Percentiles rank a stretch among this genome's conserved stretches.
Conservation (phyloP, 805 yeast genomes). For the Wickerhamomyces pijperi region DNA sequence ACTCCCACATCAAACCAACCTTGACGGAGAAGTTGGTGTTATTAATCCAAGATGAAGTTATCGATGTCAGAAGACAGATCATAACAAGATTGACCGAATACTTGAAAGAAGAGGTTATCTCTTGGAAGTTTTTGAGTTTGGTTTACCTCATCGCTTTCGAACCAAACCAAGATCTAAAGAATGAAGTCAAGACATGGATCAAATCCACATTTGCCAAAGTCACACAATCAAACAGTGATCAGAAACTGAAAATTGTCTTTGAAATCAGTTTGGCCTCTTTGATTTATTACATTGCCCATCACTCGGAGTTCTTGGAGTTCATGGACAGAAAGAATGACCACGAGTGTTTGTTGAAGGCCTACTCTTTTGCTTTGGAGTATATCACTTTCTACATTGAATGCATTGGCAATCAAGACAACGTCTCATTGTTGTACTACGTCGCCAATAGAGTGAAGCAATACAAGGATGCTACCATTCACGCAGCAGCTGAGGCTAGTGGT, state of each 20-base stretch:
- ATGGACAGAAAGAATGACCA: conserved; percentile 20
- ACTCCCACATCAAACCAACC: conserved; percentile 37
- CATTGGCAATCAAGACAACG: conserved; percentile 53
- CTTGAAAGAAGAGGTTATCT: conserved; percentile 39
- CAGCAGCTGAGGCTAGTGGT: too few species aligned
- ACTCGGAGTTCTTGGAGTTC: conserved; percentile 46
- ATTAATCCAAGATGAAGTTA: conserved; percentile 57
- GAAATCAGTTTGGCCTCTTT: conserved; percentile 62
- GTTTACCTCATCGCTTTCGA: conserved; percentile 72
- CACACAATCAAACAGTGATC: conserved; percentile 12
- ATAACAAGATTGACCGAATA: conserved; percentile 37
- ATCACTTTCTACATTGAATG: conserved; percentile 47
- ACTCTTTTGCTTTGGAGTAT: conserved; percentile 46
- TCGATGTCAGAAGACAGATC: conserved; percentile 43
- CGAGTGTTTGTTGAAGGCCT: conserved; percentile 28
- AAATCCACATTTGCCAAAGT: conserved; percentile 37
- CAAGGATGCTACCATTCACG: conserved; percentile 42
- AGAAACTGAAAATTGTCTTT: conserved; percentile 34
- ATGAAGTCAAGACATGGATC: conserved; percentile 58
- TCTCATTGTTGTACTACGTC: conserved; percentile 63
- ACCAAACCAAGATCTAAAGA: conserved; percentile 40
- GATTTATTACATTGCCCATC: conserved; percentile 64
- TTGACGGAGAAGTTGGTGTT: conserved; percentile 43
- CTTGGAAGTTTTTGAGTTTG: conserved; percentile 57
- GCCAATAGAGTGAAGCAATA: conserved; percentile 74